phyloP scores from a whole-genome alignment of 2,329 filamentous ascomycete species.

The Blastomyces gilchristii region DNA sequence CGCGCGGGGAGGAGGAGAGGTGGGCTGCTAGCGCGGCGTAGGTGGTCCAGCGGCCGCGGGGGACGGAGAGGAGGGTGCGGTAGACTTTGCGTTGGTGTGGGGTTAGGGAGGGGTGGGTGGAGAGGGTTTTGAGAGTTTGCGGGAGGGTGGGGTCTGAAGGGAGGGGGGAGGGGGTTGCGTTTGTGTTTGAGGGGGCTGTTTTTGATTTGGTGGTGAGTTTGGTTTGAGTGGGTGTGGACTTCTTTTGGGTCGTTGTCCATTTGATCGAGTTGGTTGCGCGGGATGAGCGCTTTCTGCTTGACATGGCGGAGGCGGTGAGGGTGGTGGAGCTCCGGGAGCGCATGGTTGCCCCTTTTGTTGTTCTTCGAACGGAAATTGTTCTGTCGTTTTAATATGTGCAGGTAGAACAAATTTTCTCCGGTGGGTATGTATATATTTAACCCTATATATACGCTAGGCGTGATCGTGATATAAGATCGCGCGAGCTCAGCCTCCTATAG shows the following conservation, averaged over 20 bases:
- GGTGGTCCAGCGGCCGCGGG: slow-evolving; percentile 62
- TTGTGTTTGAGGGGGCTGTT: neutral
- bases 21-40: slow-evolving; percentile 62
- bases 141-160: slow-evolving; percentile 2
- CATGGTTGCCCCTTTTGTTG: neutral
- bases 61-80: slow-evolving; percentile 64
- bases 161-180: neutral
- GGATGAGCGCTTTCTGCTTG: neutral
- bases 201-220: neutral
- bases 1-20: slow-evolving; percentile 60
- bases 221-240: neutral
- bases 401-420: too few species aligned
- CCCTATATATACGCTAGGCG: neutral
- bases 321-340: neutral
- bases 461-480: neutral
- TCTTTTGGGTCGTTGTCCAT: neutral
- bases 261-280: neutral
- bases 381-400: neutral
- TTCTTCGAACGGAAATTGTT: too few species aligned
- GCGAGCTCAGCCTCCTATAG: neutral
- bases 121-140: slow-evolving; percentile 33
- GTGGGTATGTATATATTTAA: neutral
- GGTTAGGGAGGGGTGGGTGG: slow-evolving; percentile 38
- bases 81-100: slow-evolving; percentile 51
- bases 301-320: neutral